Evolutionary conservation across 305 asterid genomes (phyloP).

Genomic region (Fraxinus xanthoxyloides): DNA sequence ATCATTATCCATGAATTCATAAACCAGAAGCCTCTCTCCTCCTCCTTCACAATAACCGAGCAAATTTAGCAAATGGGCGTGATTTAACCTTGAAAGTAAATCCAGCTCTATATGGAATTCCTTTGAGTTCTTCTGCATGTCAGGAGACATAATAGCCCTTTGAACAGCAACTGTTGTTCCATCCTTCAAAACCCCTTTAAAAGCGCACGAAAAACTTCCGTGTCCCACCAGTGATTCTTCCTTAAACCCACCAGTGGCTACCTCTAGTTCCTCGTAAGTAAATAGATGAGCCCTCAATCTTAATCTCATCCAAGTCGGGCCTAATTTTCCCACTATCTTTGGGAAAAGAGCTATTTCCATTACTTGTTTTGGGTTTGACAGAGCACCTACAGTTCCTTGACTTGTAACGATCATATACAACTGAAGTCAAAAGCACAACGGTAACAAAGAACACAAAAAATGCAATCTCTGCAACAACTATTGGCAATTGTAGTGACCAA

Average conservation of each 20-base stretch:
- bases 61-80: slow-evolving; percentile 44
- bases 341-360: slow-evolving; percentile 17
- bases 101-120: slow-evolving; percentile 51
- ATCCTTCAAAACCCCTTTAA: slow-evolving; percentile 42
- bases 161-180: slow-evolving; percentile 40
- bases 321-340: slow-evolving; percentile 30
- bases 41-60: slow-evolving; percentile 48
- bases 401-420: slow-evolving; percentile 37
- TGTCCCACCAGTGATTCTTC: slow-evolving; percentile 49
- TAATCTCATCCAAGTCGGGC: slow-evolving; percentile 33
- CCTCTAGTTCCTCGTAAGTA: neutral
- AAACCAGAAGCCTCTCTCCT: slow-evolving; percentile 49
- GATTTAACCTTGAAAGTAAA: slow-evolving; percentile 45
- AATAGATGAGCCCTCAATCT: slow-evolving; percentile 38
- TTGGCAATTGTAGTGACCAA: slow-evolving; percentile 44
- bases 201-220: slow-evolving; percentile 46
- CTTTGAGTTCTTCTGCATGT: slow-evolving; percentile 44
- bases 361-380: slow-evolving; percentile 15
- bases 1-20: slow-evolving; percentile 52
- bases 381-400: slow-evolving; percentile 43
- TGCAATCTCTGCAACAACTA: slow-evolving; percentile 43
- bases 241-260: slow-evolving; percentile 40
- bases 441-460: slow-evolving; percentile 40
- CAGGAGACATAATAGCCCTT: slow-evolving; percentile 40
- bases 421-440: slow-evolving; percentile 32